A percentile compares a stretch with the other conserved stretches of the same genome.
phyloP scores from a whole-genome alignment of 371 early-diverging fungal genomes.

The Saksenaea vasiformis region DNA sequence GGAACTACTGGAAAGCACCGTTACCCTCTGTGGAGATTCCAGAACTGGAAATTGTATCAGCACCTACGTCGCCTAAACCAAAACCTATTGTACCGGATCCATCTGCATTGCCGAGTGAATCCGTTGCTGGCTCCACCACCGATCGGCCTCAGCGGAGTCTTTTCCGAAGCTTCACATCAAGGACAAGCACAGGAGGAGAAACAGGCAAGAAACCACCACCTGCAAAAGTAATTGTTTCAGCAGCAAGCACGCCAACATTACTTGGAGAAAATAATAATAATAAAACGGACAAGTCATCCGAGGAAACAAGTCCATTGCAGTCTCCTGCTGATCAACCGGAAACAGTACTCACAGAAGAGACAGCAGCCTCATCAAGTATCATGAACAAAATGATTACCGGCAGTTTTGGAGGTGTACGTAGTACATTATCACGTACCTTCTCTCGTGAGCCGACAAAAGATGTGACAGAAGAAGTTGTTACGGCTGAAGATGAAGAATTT shows the following conservation, averaged over 20 bases:
- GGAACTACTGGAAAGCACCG: constrained; percentile 75
- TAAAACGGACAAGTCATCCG: constrained; percentile 8
- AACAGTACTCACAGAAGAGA: neutral
- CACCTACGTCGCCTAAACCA: constrained; percentile 21
- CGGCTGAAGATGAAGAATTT: constrained; percentile 17
- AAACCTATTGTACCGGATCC: constrained; percentile 40
- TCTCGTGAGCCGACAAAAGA: constrained; percentile 3
- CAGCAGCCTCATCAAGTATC: constrained; percentile 16
- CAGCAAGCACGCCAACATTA: constrained; percentile 20
- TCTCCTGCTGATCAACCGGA: no score
- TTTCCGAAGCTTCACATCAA: constrained; percentile 43
- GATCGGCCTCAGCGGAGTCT: constrained; percentile 26
- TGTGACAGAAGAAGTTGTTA: constrained; percentile 9
- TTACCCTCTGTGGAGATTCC: constrained; percentile 55
- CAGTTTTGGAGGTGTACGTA: constrained; percentile 27
- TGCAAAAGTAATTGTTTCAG: constrained; percentile 9
- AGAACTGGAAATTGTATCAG: constrained; percentile 26
- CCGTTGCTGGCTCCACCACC: constrained; percentile 19
- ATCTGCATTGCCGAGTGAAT: constrained; percentile 21
- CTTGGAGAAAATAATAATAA: constrained; percentile 2
- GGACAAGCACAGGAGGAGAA: constrained; percentile 10
- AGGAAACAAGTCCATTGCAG: neutral
- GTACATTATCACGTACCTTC: constrained; percentile 43
- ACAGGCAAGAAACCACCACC: constrained; percentile 4
- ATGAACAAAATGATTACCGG: constrained; percentile 30